These are phyloP conservation scores for Talaromyces trachyspermus DNA, from an alignment of 495 filamentous ascomycete species.

Conservation along the genomic window DNA sequence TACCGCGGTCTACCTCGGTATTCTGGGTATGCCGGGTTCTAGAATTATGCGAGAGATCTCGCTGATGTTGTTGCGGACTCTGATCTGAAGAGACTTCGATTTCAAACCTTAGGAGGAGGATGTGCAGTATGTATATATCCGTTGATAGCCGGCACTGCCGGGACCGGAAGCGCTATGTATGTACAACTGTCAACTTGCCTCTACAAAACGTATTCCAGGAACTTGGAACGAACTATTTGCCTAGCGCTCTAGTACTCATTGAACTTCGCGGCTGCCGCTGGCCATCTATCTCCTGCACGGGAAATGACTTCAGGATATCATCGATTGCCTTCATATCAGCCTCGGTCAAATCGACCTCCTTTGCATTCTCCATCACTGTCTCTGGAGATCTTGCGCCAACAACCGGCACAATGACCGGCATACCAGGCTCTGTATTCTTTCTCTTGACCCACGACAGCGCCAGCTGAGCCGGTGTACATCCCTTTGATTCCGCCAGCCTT, in stretches of 20 bases:
- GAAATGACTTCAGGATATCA: constrained; percentile 11
- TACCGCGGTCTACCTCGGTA: too few species aligned
- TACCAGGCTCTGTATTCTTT: constrained; percentile 37
- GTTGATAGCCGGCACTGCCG: background rate
- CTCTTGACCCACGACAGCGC: constrained; percentile 59
- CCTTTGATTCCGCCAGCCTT: constrained; percentile 55
- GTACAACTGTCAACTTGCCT: too few species aligned
- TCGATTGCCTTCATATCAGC: constrained; percentile 46
- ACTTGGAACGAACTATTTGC: too few species aligned
- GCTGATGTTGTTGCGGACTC: too few species aligned
- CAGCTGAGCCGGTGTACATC: constrained; percentile 59
- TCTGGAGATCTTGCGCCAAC: constrained; percentile 52
- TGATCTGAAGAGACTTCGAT: background rate
- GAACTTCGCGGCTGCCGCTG: background rate
- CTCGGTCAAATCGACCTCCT: constrained; percentile 33
- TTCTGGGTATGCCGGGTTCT: too few species aligned
- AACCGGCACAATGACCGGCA: constrained; percentile 63
- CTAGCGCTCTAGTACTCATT: background rate
- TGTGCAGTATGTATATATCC: too few species aligned
- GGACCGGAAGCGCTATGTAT: too few species aligned
- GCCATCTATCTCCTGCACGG: constrained; percentile 4
- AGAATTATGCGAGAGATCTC: too few species aligned
- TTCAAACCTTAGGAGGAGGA: background rate
- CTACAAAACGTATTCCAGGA: too few species aligned
- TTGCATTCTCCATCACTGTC: constrained; percentile 44